These are phyloP conservation scores for Penicillium cosmopolitanum DNA, from an alignment of 495 filamentous ascomycete species.

Conservation along the genomic window DNA sequence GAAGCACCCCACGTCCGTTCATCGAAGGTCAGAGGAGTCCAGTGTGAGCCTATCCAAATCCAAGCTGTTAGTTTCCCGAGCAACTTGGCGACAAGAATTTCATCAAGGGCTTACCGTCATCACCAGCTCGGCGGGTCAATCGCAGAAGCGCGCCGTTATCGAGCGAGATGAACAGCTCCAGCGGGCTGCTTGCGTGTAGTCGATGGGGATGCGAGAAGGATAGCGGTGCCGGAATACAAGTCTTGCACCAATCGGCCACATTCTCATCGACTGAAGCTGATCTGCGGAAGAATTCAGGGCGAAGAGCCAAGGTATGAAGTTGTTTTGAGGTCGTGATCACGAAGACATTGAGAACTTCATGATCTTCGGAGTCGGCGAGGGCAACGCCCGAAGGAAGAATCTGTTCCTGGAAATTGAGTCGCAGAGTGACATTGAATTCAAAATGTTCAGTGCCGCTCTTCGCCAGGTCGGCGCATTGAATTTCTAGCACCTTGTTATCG, in stretches of 20 bases:
- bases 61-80: background rate
- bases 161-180: conserved; percentile 77
- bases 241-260: conserved; percentile 75
- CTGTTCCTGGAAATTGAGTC: conserved; percentile 71
- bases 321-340: conserved; percentile 77
- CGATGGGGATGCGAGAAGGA: conserved; percentile 80
- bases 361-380: conserved; percentile 75
- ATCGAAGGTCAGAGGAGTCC: conserved; percentile 79
- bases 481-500: conserved; percentile 75
- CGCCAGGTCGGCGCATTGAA: conserved; percentile 80
- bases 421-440: conserved; percentile 71
- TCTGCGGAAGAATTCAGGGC: conserved; percentile 78
- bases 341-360: conserved; percentile 78
- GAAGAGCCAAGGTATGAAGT: conserved; percentile 78
- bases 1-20: conserved; percentile 77
- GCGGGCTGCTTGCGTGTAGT: conserved; percentile 69
- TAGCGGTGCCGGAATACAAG: conserved; percentile 69
- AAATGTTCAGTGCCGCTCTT: conserved; percentile 65
- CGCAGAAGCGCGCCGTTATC: conserved; percentile 81
- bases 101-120: conserved; percentile 60
- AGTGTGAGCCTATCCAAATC: conserved; percentile 53
- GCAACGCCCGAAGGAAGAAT: conserved; percentile 77
- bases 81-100: background rate
- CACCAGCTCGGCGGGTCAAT: conserved; percentile 65
- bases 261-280: conserved; percentile 68